Conservation (phyloP, 2,329 filamentous ascomycete species). For the Penicillium sp. region DNA sequence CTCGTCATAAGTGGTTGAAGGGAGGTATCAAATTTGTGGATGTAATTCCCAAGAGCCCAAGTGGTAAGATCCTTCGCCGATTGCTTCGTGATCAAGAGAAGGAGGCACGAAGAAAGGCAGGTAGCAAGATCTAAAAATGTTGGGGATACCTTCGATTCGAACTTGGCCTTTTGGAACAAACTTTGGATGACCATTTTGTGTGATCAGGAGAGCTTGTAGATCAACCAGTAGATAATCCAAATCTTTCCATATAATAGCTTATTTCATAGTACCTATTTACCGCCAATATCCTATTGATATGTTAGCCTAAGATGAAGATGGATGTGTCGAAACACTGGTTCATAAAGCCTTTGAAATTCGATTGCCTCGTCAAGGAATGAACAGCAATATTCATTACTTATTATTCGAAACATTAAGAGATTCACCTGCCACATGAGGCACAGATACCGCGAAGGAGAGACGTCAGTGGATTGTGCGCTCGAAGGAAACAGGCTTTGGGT, state of each 20-base stretch:
- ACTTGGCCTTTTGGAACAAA: neutral
- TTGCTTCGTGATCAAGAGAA: conserved; percentile 72
- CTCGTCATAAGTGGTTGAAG: conserved; percentile 61
- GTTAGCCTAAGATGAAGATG: neutral
- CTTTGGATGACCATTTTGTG: neutral
- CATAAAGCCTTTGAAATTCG: neutral
- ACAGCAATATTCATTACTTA: neutral
- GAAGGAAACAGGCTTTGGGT: neutral
- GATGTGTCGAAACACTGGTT: neutral
- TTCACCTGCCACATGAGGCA: neutral
- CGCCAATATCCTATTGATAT: too few relatives aligned
- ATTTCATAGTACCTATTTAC: neutral
- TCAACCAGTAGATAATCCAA: neutral
- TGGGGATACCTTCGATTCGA: neutral
- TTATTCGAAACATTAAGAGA: neutral
- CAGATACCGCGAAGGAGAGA: neutral
- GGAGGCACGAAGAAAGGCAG: conserved; percentile 61
- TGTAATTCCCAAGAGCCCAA: conserved; percentile 59
- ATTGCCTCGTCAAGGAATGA: neutral
- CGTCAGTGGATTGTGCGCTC: neutral
- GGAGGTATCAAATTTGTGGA: conserved; percentile 60
- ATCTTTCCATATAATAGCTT: too few relatives aligned
- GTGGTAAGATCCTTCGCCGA: conserved; percentile 62
- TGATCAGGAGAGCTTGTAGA: neutral
- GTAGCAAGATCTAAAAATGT: conserved; percentile 60